Base-by-base conservation (phyloP, 163 green algal species). In the Trebouxia gelatinosa region DNA sequence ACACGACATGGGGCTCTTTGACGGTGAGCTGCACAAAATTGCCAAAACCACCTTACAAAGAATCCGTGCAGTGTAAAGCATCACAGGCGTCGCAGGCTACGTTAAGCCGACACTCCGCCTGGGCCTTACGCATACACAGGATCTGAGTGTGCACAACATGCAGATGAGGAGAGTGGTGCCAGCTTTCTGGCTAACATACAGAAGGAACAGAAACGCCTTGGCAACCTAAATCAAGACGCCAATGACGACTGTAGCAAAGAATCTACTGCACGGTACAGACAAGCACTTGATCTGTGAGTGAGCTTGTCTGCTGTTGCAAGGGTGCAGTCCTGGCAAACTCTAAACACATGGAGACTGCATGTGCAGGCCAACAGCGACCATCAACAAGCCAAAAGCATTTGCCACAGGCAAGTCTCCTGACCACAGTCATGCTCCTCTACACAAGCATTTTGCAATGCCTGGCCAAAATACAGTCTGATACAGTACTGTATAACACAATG, bases 1-100 rank as follows among this genome's bases (percentile, higher is more conserved):
- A n/a, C n/a, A n/a, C n/a, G n/a, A n/a, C 19, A 72, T 72, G 64
- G 64, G 64, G 23, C 35, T 72, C 19, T 72, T 72, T 31, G 64
- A 54, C 6, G 64, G 64, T 72, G 19, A 72, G 35, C n/a, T n/a
- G n/a, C n/a, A n/a, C n/a, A n/a, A n/a, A n/a, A n/a, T n/a, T n/a
- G n/a, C n/a, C n/a, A n/a, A n/a, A n/a, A n/a, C n/a, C n/a, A n/a
- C n/a, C n/a, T n/a, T n/a, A n/a, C n/a, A n/a, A n/a, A n/a, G n/a
- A n/a, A n/a, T n/a, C n/a, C n/a, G 35, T 54, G 6, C 19, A 31
- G 31, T n/a, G 23, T 46, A 9, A 46, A 43, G 3, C 5, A 26
- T 3, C 13, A 32, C 9, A 13, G 39, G 23, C 28, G 21, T 23
- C 26, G 59, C 13, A 54, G 13, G 11, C 9, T 23, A 9, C 9